Base-by-base conservation (phyloP, 2,329 filamentous ascomycete species). In the Phyllosticta citrichinensis region DNA sequence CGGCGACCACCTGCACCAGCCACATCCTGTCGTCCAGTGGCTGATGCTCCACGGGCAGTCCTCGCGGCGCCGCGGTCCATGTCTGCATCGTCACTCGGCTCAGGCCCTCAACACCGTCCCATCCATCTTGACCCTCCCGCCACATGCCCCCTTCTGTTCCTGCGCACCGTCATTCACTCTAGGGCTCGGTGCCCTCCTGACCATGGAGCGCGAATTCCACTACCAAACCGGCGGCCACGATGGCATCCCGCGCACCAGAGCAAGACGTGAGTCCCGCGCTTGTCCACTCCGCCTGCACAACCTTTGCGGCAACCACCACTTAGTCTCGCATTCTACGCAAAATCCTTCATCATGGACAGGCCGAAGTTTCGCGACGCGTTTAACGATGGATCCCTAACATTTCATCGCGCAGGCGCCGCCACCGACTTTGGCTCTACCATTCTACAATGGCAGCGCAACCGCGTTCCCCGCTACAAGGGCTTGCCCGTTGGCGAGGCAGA, bases 361-460 rank as follows among this genome's bases (percentile, higher is more conserved):
- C 17, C 2, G 5, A 17, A n/a, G n/a, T 8, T 47, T n/a, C 40
- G 17, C 40, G 40, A 47, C 17, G 40, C 40, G 14, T n/a, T 47
- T 5, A 1, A 2, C 8, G 5, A 20, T 20, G 40, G 14, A n/a
- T n/a, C 14, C 6, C 40, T 47, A 47, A 47, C 40, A n/a, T n/a
- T n/a, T n/a, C 2, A 5, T 5, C 9, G 17, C 66, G 60, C 64
- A 96, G 91, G 91, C 65, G 88, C 91, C 53, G 90, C 96, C 14
- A 97, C 92, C 53, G 92, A 97, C 75, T 96, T 96, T 81, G 88
- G 91, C 69, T 87, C 92, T 24, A 94, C 91, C 10, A 83, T 96
- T 72, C 87, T 89, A 58, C 89, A 95, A 74, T 99, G 91, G 89
- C 90, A 96, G 83, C 87, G 88, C 69, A 85, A 91, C 70, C 85